Evolutionary conservation across 805 yeast species (phyloP).

Genomic region (Yamadazyma takamatsuzukensis): DNA sequence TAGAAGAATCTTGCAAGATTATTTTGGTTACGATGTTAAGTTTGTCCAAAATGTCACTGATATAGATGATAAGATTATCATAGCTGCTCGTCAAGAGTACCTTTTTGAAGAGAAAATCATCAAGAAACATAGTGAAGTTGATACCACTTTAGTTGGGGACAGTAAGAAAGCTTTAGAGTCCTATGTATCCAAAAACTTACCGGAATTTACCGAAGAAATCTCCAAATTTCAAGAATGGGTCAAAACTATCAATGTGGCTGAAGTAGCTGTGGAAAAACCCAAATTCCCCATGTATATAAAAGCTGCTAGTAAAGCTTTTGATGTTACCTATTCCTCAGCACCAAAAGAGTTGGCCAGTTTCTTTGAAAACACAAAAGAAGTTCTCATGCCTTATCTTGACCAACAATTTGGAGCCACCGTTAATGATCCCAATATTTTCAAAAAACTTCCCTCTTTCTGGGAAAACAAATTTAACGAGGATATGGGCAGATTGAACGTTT

Average conservation of each 20-base stretch:
- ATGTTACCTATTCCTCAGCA: slow-evolving; percentile 34
- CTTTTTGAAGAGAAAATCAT: slow-evolving; percentile 61
- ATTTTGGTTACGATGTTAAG: slow-evolving; percentile 82
- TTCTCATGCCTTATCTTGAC: slow-evolving; percentile 72
- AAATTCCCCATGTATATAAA: slow-evolving; percentile 81
- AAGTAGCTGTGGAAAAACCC: slow-evolving; percentile 58
- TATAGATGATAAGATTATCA: slow-evolving; percentile 93
- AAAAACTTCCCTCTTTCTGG: slow-evolving; percentile 83
- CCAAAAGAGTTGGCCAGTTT: slow-evolving; percentile 29
- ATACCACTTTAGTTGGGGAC: slow-evolving; percentile 33
- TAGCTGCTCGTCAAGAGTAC: slow-evolving; percentile 88
- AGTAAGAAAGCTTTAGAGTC: slow-evolving; percentile 41
- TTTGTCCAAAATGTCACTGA: slow-evolving; percentile 98
- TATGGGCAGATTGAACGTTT: slow-evolving; percentile 80
- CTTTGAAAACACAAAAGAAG: slow-evolving; percentile 60
- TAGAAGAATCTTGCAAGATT: slow-evolving; percentile 83
- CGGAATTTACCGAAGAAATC: slow-evolving; percentile 30
- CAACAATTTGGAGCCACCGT: slow-evolving; percentile 67
- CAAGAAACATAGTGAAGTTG: slow-evolving; percentile 22
- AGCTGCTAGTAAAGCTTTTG: slow-evolving; percentile 53
- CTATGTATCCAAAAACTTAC: slow-evolving; percentile 55
- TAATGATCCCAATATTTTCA: slow-evolving; percentile 81
- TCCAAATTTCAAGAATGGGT: slow-evolving; percentile 50
- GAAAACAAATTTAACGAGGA: slow-evolving; percentile 81
- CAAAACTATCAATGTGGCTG: slow-evolving; percentile 43